These are phyloP conservation scores for Penicillium sp. DNA, from an alignment of 2,329 filamentous ascomycete species.

Conservation along the genomic window DNA sequence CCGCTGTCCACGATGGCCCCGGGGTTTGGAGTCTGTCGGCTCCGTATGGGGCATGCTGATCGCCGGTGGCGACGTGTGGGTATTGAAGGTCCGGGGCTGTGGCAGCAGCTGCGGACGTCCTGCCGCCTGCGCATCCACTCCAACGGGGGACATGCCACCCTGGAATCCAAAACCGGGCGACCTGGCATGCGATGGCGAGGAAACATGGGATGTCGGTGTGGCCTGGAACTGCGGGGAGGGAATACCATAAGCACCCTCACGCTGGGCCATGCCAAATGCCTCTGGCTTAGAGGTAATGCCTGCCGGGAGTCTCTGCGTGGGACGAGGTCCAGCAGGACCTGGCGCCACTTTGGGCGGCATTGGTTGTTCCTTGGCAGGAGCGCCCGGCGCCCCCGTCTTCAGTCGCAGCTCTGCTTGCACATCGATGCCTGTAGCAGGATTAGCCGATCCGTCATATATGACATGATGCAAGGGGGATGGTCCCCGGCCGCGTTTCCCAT, in stretches of 20 bases:
- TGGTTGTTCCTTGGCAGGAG: slow-evolving; percentile 60
- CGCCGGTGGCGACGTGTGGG: slow-evolving; percentile 33
- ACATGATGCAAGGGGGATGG: too few species aligned
- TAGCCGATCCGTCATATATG: slow-evolving; percentile 8
- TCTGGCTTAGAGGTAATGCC: slow-evolving; percentile 70
- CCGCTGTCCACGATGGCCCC: slow-evolving; percentile 33
- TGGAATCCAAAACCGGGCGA: slow-evolving; percentile 61
- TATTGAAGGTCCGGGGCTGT: slow-evolving; percentile 35
- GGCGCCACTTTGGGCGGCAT: slow-evolving; percentile 69
- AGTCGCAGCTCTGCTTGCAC: slow-evolving; percentile 92
- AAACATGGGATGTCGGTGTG: slow-evolving; percentile 75
- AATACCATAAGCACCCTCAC: slow-evolving; percentile 37
- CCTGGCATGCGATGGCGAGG: slow-evolving; percentile 61
- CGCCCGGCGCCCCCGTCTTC: slow-evolving; percentile 84
- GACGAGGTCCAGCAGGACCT: slow-evolving; percentile 75
- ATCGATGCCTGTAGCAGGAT: slow-evolving; percentile 72
- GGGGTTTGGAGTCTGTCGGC: slow-evolving; percentile 34
- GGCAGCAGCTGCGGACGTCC: slow-evolving; percentile 49
- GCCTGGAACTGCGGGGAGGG: slow-evolving; percentile 73
- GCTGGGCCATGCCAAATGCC: slow-evolving; percentile 50
- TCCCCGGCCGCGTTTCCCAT: background rate
- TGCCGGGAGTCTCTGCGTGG: slow-evolving; percentile 66
- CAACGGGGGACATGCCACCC: slow-evolving; percentile 61
- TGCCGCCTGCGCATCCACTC: slow-evolving; percentile 54
- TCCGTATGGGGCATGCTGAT: slow-evolving; percentile 41